phyloP scores from a whole-genome alignment of 768 basidiomycete genomes.

The Tulasnella sp. region DNA sequence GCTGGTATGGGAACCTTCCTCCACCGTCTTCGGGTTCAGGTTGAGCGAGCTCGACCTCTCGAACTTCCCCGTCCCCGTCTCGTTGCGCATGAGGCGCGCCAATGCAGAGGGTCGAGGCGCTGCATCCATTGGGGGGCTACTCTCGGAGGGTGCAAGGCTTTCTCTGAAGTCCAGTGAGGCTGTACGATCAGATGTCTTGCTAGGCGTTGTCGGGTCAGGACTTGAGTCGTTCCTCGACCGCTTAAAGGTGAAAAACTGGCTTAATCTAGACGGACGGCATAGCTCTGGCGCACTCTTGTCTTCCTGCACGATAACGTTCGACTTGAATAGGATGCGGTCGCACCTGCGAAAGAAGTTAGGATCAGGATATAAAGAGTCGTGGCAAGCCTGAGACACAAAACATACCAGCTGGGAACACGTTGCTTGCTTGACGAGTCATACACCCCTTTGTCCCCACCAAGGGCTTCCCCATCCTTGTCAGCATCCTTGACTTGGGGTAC shows the following conservation, averaged over 20 bases:
- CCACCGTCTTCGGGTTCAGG: not conserved
- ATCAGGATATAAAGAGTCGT: not conserved
- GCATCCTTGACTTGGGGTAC: conserved; percentile 19
- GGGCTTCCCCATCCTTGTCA: conserved; percentile 32
- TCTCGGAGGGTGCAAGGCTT: not conserved
- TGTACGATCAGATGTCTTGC: no score
- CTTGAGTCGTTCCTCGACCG: conserved; percentile 16
- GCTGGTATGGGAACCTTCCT: no score
- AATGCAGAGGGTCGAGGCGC: not conserved
- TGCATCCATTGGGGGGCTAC: not conserved
- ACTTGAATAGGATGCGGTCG: conserved; percentile 74
- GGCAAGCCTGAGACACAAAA: not conserved
- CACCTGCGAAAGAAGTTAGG: conserved; percentile 38
- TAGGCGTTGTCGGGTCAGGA: no score
- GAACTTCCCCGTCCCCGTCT: not conserved
- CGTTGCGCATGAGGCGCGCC: not conserved
- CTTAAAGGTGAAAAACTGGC: conserved; percentile 25
- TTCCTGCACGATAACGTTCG: conserved; percentile 40
- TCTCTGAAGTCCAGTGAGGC: not conserved
- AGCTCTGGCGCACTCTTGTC: conserved; percentile 28
- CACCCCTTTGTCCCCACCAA: conserved; percentile 37
- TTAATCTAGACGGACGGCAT: conserved; percentile 38
- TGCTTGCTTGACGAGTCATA: conserved; percentile 74
- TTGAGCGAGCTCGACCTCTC: not conserved
- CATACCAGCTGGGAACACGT: conserved; percentile 74